A percentile compares a stretch with the other conserved stretches of the same genome.
These are phyloP conservation scores for Ophiosphaerella herpotricha DNA, from an alignment of 2,329 filamentous ascomycete genomes.

Conservation along the genomic window DNA sequence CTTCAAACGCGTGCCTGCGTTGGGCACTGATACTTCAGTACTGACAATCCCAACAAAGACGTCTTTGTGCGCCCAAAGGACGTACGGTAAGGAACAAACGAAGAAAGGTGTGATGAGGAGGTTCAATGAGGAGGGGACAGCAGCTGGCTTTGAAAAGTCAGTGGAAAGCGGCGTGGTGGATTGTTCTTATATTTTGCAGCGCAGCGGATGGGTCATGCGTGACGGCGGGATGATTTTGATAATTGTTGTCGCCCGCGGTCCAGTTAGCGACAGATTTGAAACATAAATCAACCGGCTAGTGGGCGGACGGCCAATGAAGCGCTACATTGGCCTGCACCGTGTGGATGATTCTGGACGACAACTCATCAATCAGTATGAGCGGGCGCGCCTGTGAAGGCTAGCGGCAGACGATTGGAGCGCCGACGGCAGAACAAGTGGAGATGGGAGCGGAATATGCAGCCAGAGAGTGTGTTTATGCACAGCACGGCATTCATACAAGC, in stretches of 20 bases:
- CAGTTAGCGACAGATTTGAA: constrained; percentile 42
- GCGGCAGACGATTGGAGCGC: constrained; percentile 33
- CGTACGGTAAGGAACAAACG: constrained; percentile 12
- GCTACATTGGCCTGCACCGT: constrained; percentile 29
- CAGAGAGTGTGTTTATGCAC: constrained; percentile 2
- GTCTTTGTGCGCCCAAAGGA: constrained; percentile 21
- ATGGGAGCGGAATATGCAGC: constrained; percentile 8
- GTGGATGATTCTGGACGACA: constrained; percentile 40
- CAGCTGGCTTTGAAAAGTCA: constrained; percentile 4
- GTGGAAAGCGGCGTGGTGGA: constrained; percentile 18
- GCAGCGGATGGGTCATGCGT: constrained; percentile 41
- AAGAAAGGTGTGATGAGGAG: constrained; percentile 1
- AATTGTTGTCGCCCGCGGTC: constrained; percentile 32
- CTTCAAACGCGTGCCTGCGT: constrained; percentile 18
- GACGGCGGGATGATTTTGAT: constrained; percentile 42
- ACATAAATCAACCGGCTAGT: constrained; percentile 43
- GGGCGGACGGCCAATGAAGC: constrained; percentile 34
- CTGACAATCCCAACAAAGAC: constrained; percentile 21
- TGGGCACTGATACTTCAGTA: constrained; percentile 25
- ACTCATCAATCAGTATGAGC: constrained; percentile 45
- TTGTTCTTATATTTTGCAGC: constrained; percentile 39
- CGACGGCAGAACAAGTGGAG: constrained; percentile 20
- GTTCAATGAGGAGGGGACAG: background rate
- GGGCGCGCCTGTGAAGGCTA: constrained; percentile 27
- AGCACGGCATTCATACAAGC: background rate